A percentile compares a stretch with the other conserved stretches of the same genome.
Conservation (phyloP, 306 rosid species). For the Quercus glauca region DNA sequence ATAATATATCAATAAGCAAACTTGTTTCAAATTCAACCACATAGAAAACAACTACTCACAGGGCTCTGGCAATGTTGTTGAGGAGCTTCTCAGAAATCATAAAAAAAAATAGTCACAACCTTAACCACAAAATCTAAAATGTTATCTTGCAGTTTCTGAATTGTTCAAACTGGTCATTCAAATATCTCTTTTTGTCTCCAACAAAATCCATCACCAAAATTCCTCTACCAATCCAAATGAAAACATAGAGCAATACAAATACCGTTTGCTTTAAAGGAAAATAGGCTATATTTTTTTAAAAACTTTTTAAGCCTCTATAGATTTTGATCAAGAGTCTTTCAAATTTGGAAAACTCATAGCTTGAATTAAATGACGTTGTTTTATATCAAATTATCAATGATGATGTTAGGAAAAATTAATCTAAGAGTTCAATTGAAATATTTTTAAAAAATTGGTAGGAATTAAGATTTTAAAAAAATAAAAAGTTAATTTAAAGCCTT, state of each 20-base stretch:
- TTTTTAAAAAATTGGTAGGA: too few relatives aligned
- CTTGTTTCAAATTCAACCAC: neutral
- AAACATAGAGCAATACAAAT: neutral
- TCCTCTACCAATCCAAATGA: neutral
- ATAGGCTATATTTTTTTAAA: neutral
- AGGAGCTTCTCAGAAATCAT: constrained; percentile 61
- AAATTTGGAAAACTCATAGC: neutral
- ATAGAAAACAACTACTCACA: constrained; percentile 40
- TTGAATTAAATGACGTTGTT: too few relatives aligned
- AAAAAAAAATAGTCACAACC: constrained; percentile 65
- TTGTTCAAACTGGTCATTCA: constrained; percentile 33
- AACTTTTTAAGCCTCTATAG: neutral
- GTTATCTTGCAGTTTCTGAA: constrained; percentile 61
- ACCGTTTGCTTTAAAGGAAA: neutral
- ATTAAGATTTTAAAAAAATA: too few relatives aligned
- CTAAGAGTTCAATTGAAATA: too few relatives aligned
- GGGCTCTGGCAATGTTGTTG: constrained; percentile 44
- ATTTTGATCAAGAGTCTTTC: neutral
- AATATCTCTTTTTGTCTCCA: constrained; percentile 39
- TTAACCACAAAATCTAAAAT: constrained; percentile 71
- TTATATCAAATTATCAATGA: too few relatives aligned
- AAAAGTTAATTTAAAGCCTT: too few relatives aligned
- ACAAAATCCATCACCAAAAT: constrained; percentile 1
- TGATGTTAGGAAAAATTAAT: too few relatives aligned
- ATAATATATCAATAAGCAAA: neutral